Evolutionary conservation across 208 protist genomes (phyloP).

Genomic region (Crithidia acanthocephali): DNA sequence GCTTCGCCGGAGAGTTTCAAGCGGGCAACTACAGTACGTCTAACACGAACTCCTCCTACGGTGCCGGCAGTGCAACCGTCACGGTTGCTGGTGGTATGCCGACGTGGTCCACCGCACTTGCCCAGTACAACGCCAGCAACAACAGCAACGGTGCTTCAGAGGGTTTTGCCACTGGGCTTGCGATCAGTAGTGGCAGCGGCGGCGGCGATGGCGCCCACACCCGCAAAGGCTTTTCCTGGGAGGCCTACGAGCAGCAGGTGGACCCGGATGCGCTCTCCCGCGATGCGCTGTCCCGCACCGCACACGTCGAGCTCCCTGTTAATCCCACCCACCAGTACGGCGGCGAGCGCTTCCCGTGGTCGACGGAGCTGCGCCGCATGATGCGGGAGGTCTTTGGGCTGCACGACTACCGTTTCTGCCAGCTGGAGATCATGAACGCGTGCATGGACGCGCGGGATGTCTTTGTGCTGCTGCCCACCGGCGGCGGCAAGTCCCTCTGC

Average conservation of each 20-base stretch:
- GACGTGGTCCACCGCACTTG: conserved; percentile 16
- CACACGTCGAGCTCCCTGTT: conserved; percentile 59
- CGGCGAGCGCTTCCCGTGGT: conserved; percentile 83
- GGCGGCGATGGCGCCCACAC: conserved; percentile 7
- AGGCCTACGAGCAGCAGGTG: conserved; percentile 64
- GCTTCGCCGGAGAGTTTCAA: no score
- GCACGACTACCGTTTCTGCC: conserved; percentile 91
- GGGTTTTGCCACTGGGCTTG: neutral
- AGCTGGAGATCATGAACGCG: conserved; percentile 96
- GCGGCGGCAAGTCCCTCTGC: conserved; percentile 96
- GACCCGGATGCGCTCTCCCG: conserved; percentile 38
- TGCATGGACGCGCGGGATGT: conserved; percentile 90
- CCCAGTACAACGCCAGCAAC: conserved; percentile 2
- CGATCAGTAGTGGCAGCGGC: neutral
- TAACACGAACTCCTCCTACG: no score
- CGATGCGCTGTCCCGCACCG: conserved; percentile 43
- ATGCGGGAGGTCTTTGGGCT: conserved; percentile 92
- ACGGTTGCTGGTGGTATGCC: neutral
- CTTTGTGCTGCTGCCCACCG: conserved; percentile 96
- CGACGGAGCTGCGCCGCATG: conserved; percentile 76
- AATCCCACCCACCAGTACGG: conserved; percentile 73
- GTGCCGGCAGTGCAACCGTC: neutral
- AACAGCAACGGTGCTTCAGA: neutral
- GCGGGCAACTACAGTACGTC: no score
- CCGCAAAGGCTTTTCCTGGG: conserved; percentile 70